A percentile compares a stretch with the other conserved stretches of the same genome.
These are phyloP conservation scores for Termitomyces sp. DNA, from an alignment of 768 basidiomycete species.

Conservation along the genomic window DNA sequence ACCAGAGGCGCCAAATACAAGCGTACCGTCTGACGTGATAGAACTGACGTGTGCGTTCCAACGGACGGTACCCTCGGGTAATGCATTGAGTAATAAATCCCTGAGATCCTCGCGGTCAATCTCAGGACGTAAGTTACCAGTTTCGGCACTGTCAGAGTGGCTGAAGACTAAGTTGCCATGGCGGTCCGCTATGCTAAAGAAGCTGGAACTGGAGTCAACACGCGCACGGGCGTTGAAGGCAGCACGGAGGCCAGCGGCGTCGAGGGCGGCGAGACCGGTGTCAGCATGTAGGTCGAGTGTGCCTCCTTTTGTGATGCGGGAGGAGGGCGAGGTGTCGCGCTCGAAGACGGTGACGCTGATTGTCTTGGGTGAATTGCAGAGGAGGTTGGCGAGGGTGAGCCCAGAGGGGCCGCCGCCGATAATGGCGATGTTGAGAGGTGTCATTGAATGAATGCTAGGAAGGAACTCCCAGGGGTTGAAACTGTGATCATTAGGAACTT, in stretches of 20 bases:
- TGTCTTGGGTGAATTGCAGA: constrained; percentile 3
- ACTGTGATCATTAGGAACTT: neutral
- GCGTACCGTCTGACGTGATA: constrained; percentile 2
- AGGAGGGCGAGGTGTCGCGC: constrained; percentile 14
- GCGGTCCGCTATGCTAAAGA: constrained; percentile 12
- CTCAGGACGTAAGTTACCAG: constrained; percentile 16
- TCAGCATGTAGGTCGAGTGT: constrained; percentile 22
- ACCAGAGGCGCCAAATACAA: constrained; percentile 11
- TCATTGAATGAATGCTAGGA: neutral
- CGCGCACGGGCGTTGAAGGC: constrained; percentile 18
- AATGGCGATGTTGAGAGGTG: constrained; percentile 13
- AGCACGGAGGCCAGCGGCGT: constrained; percentile 18
- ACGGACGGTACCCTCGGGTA: constrained; percentile 14
- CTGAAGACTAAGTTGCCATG: constrained; percentile 6
- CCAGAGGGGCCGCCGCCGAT: constrained; percentile 20
- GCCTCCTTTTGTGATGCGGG: constrained; percentile 19
- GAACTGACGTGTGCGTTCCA: constrained; percentile 17
- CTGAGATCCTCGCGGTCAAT: constrained; percentile 20
- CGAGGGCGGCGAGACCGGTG: constrained; percentile 20
- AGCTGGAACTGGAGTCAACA: constrained; percentile 10
- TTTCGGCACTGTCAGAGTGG: constrained; percentile 2
- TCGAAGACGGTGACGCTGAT: constrained; percentile 18
- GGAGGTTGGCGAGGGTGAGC: constrained; percentile 21
- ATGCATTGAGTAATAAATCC: constrained; percentile 19
- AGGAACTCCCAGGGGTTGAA: neutral